Percentiles rank a stretch among this genome's conserved stretches.
These are phyloP conservation scores for Cymodocea nodosa DNA, from an alignment of 116 monocot genomes.

Conservation along the genomic window DNA sequence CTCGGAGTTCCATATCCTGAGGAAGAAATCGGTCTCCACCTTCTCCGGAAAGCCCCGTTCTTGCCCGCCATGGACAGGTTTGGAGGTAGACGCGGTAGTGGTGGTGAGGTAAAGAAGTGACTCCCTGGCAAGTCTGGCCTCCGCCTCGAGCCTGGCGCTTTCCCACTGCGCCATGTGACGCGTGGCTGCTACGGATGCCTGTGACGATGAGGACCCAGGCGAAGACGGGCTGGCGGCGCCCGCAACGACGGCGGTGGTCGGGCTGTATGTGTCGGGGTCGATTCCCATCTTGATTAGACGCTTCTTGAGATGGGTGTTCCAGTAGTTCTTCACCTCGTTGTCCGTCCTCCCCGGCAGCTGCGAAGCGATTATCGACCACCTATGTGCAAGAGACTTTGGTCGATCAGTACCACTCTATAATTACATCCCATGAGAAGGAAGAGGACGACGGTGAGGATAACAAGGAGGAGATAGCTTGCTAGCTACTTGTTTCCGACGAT, in stretches of 20 bases:
- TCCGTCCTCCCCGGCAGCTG: conserved; percentile 39
- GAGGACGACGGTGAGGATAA: no score
- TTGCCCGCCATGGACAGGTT: background rate
- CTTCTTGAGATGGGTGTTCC: conserved; percentile 48
- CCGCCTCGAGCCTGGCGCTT: conserved; percentile 74
- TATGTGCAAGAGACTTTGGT: background rate
- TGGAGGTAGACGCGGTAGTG: no score
- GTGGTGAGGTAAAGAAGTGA: conserved; percentile 31
- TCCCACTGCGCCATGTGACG: conserved; percentile 98
- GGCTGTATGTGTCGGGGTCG: conserved; percentile 24
- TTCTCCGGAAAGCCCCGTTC: background rate
- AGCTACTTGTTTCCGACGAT: conserved; percentile 63
- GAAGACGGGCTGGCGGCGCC: conserved; percentile 1
- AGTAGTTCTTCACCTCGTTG: conserved; percentile 47
- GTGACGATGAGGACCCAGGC: conserved; percentile 7
- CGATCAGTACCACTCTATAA: no score
- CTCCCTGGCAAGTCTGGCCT: conserved; percentile 67
- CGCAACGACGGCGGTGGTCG: background rate
- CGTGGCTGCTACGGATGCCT: conserved; percentile 13
- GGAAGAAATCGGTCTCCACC: conserved; percentile 48
- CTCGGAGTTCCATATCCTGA: conserved; percentile 91
- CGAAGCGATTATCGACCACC: conserved; percentile 39
- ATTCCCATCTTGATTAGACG: conserved; percentile 22
- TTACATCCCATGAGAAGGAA: no score
- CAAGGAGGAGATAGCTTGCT: no score